Percentiles rank a stretch among this genome's conserved stretches.
Evolutionary conservation across 768 basidiomycete species (phyloP).

Genomic region (Phylloporus rhodoxanthus): DNA sequence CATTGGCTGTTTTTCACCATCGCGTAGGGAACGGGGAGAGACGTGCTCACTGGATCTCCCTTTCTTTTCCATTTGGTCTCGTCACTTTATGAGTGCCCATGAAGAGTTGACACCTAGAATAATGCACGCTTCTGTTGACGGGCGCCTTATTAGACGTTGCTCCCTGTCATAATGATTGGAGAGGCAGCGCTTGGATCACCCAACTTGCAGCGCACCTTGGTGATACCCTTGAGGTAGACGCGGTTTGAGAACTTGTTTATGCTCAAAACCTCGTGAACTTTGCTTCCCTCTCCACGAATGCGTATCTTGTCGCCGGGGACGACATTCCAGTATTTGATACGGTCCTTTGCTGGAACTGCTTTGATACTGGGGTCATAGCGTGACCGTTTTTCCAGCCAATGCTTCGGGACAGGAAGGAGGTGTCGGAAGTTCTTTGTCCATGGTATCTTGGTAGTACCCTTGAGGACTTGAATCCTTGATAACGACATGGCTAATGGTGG

Average conservation of each 20-base stretch:
- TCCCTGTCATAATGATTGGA: constrained; percentile 14
- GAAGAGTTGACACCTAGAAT: constrained; percentile 76
- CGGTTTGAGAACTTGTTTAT: constrained; percentile 70
- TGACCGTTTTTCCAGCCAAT: constrained; percentile 41
- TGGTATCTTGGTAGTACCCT: constrained; percentile 45
- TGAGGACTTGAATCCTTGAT: constrained; percentile 35
- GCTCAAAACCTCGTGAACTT: constrained; percentile 63
- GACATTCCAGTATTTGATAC: constrained; percentile 84
- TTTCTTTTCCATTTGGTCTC: constrained; percentile 29
- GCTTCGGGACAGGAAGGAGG: constrained; percentile 54
- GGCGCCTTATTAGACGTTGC: constrained; percentile 19
- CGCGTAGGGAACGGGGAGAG: neutral
- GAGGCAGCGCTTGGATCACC: neutral
- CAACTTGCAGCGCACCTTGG: constrained; percentile 21
- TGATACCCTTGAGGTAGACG: constrained; percentile 49
- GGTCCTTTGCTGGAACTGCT: constrained; percentile 54
- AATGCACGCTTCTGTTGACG: constrained; percentile 47
- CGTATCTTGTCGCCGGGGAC: constrained; percentile 79
- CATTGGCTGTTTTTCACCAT: constrained; percentile 1
- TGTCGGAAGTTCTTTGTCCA: constrained; percentile 67
- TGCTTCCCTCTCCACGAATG: constrained; percentile 57
- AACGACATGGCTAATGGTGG: constrained; percentile 21
- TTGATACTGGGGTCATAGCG: constrained; percentile 43
- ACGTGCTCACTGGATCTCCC: constrained; percentile 41
- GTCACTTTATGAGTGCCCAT: constrained; percentile 51